A percentile compares a stretch with the other conserved stretches of the same genome.
phyloP scores from a whole-genome alignment of 164 flowering plant genomes.

The Piper betle region DNA sequence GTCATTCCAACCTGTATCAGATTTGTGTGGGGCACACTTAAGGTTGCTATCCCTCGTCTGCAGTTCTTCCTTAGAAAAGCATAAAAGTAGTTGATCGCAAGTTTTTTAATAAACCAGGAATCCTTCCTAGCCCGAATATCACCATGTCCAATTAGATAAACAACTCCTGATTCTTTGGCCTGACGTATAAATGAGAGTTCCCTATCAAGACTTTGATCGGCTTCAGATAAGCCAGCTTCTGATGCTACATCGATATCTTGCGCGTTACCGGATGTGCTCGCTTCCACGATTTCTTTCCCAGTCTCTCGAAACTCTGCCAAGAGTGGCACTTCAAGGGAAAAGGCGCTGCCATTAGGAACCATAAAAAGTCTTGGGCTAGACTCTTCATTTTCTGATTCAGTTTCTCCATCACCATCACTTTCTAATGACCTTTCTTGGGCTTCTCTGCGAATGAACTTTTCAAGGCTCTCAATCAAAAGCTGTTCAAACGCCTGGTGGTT shows the following conservation, averaged over 20 bases:
- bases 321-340: constrained; percentile 80
- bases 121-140: constrained; percentile 92
- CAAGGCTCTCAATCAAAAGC: constrained; percentile 89
- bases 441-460: constrained; percentile 89
- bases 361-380: constrained; percentile 42
- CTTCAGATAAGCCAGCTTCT: constrained; percentile 28
- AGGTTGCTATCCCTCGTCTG: constrained; percentile 78
- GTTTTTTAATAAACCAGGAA: constrained; percentile 93
- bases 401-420: constrained; percentile 76
- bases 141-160: constrained; percentile 95
- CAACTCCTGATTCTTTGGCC: constrained; percentile 94
- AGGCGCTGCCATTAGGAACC: constrained; percentile 83
- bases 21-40: constrained; percentile 84
- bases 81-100: constrained; percentile 81
- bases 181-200: constrained; percentile 78
- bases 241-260: constrained; percentile 6
- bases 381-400: constrained; percentile 48
- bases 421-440: constrained; percentile 86
- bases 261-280: constrained; percentile 48
- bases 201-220: constrained; percentile 79
- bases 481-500: constrained; percentile 94
- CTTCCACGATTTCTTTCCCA: constrained; percentile 23
- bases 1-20: constrained; percentile 97
- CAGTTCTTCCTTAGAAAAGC: constrained; percentile 91
- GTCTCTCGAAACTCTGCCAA: constrained; percentile 34